A percentile compares a stretch with the other conserved stretches of the same genome.
phyloP scores from a whole-genome alignment of 164 flowering plant genomes.

The Santalum album region DNA sequence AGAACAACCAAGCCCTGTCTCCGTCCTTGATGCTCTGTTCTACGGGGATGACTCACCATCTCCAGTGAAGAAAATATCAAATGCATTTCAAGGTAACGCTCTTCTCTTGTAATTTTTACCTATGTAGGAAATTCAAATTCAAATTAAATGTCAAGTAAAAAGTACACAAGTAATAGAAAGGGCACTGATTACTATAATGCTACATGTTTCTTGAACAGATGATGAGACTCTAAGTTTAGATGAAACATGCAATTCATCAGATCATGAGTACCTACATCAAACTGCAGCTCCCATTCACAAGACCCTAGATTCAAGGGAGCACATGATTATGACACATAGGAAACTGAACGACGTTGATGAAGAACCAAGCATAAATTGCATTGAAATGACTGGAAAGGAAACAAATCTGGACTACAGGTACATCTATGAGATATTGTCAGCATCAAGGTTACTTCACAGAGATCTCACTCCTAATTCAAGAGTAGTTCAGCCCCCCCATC shows the following conservation, averaged over 20 bases:
- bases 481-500: constrained; percentile 37
- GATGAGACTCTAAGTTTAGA: constrained; percentile 25
- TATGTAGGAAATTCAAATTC: background rate
- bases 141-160: background rate
- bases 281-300: constrained; percentile 19
- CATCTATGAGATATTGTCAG: constrained; percentile 54
- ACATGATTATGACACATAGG: no score
- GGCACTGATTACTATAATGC: no score
- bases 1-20: constrained; percentile 98
- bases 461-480: constrained; percentile 35
- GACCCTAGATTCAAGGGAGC: constrained; percentile 30
- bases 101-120: constrained; percentile 5
- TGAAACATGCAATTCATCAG: constrained; percentile 26
- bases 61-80: constrained; percentile 54
- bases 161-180: no score
- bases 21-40: constrained; percentile 73
- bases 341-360: no score
- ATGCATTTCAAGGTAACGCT: constrained; percentile 47
- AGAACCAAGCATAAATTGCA: no score
- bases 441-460: constrained; percentile 68
- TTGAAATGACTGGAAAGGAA: no score
- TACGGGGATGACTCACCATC: constrained; percentile 76
- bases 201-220: constrained; percentile 22
- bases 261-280: constrained; percentile 11
- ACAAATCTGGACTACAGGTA: constrained; percentile 50